Conservation (phyloP, 257 asterid genomes). For the Craterostigma plantagineum region DNA sequence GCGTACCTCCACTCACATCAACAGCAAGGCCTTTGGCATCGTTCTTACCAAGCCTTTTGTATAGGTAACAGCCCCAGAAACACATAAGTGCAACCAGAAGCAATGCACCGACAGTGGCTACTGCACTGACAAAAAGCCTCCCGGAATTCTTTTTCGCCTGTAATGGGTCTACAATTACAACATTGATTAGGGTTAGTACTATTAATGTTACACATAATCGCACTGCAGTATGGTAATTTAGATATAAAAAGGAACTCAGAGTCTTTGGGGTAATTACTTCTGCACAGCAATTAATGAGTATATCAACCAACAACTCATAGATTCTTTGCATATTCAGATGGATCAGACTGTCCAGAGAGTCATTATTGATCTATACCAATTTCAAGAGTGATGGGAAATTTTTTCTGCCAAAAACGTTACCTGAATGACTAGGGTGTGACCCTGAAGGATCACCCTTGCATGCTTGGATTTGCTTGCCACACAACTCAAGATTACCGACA, state of each 20-base stretch:
- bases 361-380: background rate
- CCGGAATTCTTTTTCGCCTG: conserved; percentile 72
- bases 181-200: conserved; percentile 5
- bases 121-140: conserved; percentile 70
- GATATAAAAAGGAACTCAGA: background rate
- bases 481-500: conserved; percentile 78
- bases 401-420: conserved; percentile 16
- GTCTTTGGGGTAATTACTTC: no score
- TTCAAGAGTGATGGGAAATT: background rate
- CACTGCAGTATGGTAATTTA: background rate
- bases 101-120: conserved; percentile 86
- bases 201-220: background rate
- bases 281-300: no score
- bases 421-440: conserved; percentile 29
- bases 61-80: conserved; percentile 85
- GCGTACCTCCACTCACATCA: conserved; percentile 68
- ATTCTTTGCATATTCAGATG: no score
- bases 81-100: conserved; percentile 93
- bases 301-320: no score
- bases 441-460: conserved; percentile 40
- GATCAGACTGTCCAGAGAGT: no score
- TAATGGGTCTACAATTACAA: conserved; percentile 26
- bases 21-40: conserved; percentile 53
- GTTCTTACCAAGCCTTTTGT: conserved; percentile 69
- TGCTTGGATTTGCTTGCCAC: conserved; percentile 55